phyloP scores from a whole-genome alignment of 2,329 filamentous ascomycete genomes.

The Aspergillus floridensis region DNA sequence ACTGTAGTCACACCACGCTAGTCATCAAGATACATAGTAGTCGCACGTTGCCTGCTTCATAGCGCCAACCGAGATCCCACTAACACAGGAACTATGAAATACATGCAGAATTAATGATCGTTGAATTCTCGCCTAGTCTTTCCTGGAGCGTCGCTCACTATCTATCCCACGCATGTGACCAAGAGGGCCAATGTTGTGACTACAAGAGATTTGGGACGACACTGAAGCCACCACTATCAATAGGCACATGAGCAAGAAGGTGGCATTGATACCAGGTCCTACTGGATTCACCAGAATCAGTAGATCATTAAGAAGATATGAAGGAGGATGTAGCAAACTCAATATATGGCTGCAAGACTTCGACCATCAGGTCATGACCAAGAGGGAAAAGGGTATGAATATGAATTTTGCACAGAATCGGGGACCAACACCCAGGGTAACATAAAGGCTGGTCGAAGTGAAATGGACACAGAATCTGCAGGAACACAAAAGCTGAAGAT shows the following conservation, averaged over 20 bases:
- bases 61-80: neutral
- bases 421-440: slow-evolving; percentile 23
- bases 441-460: slow-evolving; percentile 19
- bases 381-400: slow-evolving; percentile 10
- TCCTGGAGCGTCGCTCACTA: neutral
- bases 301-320: neutral
- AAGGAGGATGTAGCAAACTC: slow-evolving; percentile 7
- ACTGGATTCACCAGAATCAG: neutral
- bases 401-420: slow-evolving; percentile 23
- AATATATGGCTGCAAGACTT: slow-evolving; percentile 10
- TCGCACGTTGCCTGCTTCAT: neutral
- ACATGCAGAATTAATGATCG: neutral
- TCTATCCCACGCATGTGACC: neutral
- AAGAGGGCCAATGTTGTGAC: neutral
- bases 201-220: neutral
- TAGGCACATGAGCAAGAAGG: neutral
- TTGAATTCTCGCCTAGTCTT: neutral
- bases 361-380: slow-evolving; percentile 16
- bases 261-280: neutral
- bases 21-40: neutral
- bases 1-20: neutral
- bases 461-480: neutral
- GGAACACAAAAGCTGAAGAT: slow-evolving; percentile 11
- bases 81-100: neutral
- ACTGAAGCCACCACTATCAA: neutral